Evolutionary conservation across 1,139 yeast species (phyloP), one percentile per base, ranked within the genome.

Genomic region (Blastobotrys malaysiensis): DNA sequence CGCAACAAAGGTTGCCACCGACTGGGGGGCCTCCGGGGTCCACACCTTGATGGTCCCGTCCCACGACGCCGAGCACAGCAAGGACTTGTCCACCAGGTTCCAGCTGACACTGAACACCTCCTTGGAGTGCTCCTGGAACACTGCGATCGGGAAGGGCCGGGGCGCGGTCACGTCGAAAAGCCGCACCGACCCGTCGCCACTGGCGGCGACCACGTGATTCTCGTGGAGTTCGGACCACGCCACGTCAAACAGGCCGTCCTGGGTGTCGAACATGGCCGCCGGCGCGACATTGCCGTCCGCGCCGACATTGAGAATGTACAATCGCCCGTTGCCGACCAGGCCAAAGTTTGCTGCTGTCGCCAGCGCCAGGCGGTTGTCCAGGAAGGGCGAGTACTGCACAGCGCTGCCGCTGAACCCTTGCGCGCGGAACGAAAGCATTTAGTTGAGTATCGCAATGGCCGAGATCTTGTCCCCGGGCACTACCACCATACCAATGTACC

Each of bases 341-440:
- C 98, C 98, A 70, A 85, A 93, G 71, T 93, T 93, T 39, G 98
- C 89, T 0, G 97, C 86, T 0, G 95, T 77, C 1, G 96, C 95
- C 39, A 89, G 95, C 0, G 97, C 97, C 13, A 93, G 68, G 65
- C 87, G 87, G 71, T 87, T 88, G 71, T 93, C 98, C 63, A 81
- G 87, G 66, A 83, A 93, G 5, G 98, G 98, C 0, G 97, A 90
- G 73, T 91, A 93, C 65, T 86, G 87, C 14, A 90, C 86, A 0
- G 86, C 86, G 68, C 88, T 89, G 14, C 97, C 97, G 65, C 90
- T 87, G 71, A 81, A 89, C 2, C 97, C 96, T 24, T 77, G 73
- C 21, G 96, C 88, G 62, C 89, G 76, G 68, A 76, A 90, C 2
- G 84, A 75, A 20, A 89, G 77, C 97, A 91, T 90, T 50, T 43